Base-by-base conservation (phyloP, 306 rosid genomes). In the Fagus crenata region DNA sequence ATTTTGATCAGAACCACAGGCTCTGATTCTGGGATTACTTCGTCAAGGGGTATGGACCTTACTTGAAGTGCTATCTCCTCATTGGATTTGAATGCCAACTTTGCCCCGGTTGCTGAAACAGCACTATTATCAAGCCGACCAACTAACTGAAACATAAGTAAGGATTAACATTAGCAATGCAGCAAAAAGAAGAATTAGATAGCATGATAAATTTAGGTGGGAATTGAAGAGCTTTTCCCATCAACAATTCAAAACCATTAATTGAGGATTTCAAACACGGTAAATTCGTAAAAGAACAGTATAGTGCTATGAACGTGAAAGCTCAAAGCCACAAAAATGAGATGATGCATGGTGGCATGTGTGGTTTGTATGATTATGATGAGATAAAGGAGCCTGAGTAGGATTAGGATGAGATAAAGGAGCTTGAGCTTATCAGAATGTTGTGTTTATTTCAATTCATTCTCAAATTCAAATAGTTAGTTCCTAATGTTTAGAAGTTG, bases 71-170 rank as follows among this genome's bases (percentile, higher is more conserved):
- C 97, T 77, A 92, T 71, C 85, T 92, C 99, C 82, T 96, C 96
- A 63, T 92, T 92, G 36, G 97, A 91, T 82, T 92, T 93, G 74
- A 96, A 96, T 42, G 97, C 99, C 89, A 96, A 1, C 89, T 86
- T 92, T 79, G 99, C 99, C 36, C 99, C 99, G 18, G 91, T 78
- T 35, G 98, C 98, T 68, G 99, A 96, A 71, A 96, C 89, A 43
- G 99, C 99, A 85, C 98, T 92, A 67, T 96, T 96, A 91, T 96
- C 99, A 73, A 92, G 91, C 85, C 98, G 90, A 43, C 99, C 98
- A 7, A 96, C 90, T 85, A 96, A 80, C 99, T 96, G 88, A 28
- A 78, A 71, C 75, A 80, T 11, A 77, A 85, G 81, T 49, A 72
- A 53, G 49, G 28, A 59, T 4, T 77, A 36, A 35, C 43, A 37